Evolutionary conservation across 441 rosid species (phyloP), one percentile per base, ranked within the genome.

Genomic region (Pelargonium exstipulatum): DNA sequence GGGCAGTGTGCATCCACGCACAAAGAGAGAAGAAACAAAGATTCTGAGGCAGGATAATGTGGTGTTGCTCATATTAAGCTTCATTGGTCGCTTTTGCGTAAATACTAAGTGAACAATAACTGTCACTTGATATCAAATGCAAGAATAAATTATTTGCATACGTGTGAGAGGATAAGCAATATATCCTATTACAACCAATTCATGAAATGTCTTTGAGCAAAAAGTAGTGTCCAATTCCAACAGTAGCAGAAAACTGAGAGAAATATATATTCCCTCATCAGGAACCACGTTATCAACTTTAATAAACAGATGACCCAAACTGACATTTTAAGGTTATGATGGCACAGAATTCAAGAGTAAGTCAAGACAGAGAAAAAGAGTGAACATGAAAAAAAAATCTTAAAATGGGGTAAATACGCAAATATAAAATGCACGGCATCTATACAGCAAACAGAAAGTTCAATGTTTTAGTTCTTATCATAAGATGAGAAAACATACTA

Each of bases 401-500:
- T 62, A 32, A 40, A 5, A 48, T 13, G 13, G 10, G 32, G 6
- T 40, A 62, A 62, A n/a, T 62, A n/a, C 45, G 8, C 45, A 29
- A 29, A 32, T 26, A 62, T 62, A 62, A 42, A 42, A 42, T 12
- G 65, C 14, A 29, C 1, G 35, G 43, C 8, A n/a, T 32, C 20
- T 32, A 29, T 26, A 29, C 32, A 9, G 6, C 16, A 22, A 60
- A 6, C 43, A 29, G 32, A 62, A 62, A 32, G 65, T 29, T n/a
- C n/a, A 40, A 62, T 24, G 43, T 29, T 62, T 62, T 13, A 3
- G 43, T 16, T 29, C 43, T 6, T 62, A 62, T 62, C 10, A 1
- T 62, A 32, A 2, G 18, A 62, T n/a, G 10, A 62, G 57, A 69
- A 71, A 63, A 70, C 82, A 69, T 84, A 87, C 96, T 77, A 62